These are phyloP conservation scores for Apophysomyces elegans DNA, from an alignment of 371 early-diverging fungal genomes.

Conservation along the genomic window DNA sequence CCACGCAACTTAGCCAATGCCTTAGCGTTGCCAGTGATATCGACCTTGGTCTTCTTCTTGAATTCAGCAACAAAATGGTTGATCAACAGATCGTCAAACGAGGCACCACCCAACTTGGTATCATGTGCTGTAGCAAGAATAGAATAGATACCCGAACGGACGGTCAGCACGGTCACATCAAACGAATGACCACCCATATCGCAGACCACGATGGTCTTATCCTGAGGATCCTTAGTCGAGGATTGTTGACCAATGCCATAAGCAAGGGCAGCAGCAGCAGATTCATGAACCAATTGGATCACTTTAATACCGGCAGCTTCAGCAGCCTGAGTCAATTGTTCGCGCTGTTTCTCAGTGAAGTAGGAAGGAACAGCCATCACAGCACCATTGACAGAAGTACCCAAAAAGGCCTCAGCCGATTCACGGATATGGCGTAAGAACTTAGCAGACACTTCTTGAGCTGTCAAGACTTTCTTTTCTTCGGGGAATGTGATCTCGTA, in stretches of 20 bases:
- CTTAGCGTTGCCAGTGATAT: slow-evolving; percentile 74
- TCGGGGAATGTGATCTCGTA: slow-evolving; percentile 79
- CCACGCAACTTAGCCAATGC: slow-evolving; percentile 84
- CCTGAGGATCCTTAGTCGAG: slow-evolving; percentile 60
- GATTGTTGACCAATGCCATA: slow-evolving; percentile 78
- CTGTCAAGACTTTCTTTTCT: slow-evolving; percentile 65
- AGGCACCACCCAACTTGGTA: slow-evolving; percentile 87
- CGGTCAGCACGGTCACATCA: slow-evolving; percentile 89
- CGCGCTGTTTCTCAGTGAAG: slow-evolving; percentile 87
- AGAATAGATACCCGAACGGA: slow-evolving; percentile 89
- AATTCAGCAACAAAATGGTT: slow-evolving; percentile 87
- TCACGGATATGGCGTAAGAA: slow-evolving; percentile 83
- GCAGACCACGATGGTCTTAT: slow-evolving; percentile 88
- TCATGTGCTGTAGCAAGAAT: slow-evolving; percentile 87
- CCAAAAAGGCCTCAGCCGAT: slow-evolving; percentile 90
- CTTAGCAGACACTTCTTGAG: slow-evolving; percentile 75
- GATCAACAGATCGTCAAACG: slow-evolving; percentile 91
- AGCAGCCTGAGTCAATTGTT: slow-evolving; percentile 82
- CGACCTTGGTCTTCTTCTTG: slow-evolving; percentile 84
- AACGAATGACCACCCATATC: slow-evolving; percentile 98
- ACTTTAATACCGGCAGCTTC: slow-evolving; percentile 90
- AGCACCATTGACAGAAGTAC: slow-evolving; percentile 79
- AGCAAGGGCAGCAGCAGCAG: slow-evolving; percentile 96
- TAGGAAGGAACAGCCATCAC: slow-evolving; percentile 96
- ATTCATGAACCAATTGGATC: slow-evolving; percentile 91